A percentile compares a stretch with the other conserved stretches of the same genome.
Evolutionary conservation across 2,329 filamentous ascomycete genomes (phyloP).

Genomic region (Chaetomium sp.): DNA sequence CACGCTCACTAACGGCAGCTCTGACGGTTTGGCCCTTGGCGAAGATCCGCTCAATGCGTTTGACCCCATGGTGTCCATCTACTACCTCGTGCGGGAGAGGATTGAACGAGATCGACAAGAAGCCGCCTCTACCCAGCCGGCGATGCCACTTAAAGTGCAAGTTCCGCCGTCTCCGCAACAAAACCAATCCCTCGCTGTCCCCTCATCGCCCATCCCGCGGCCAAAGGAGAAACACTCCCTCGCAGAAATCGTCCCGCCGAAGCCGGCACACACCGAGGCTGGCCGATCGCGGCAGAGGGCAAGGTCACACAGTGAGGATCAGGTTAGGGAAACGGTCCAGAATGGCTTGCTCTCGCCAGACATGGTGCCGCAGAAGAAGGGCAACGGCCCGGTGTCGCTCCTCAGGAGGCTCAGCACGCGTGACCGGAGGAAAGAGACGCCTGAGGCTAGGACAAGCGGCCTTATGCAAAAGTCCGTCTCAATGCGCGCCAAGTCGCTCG

Average conservation of each 20-base stretch:
- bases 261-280: constrained; percentile 85
- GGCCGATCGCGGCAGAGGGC: constrained; percentile 69
- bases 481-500: constrained; percentile 76
- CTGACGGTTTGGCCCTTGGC: constrained; percentile 75
- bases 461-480: constrained; percentile 54
- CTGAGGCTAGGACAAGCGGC: constrained; percentile 45
- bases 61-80: constrained; percentile 85
- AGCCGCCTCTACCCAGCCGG: constrained; percentile 28
- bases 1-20: constrained; percentile 75
- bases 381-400: constrained; percentile 67
- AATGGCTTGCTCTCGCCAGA: constrained; percentile 50
- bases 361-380: constrained; percentile 56
- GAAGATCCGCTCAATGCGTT: constrained; percentile 89
- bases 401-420: constrained; percentile 88
- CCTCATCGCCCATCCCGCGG: constrained; percentile 19
- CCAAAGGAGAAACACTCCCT: constrained; percentile 43
- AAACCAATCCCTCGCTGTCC: constrained; percentile 14
- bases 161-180: constrained; percentile 22
- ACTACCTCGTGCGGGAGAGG: constrained; percentile 95
- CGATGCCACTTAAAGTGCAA: constrained; percentile 19
- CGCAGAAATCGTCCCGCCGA: constrained; percentile 72
- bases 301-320: constrained; percentile 90
- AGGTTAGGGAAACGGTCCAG: constrained; percentile 68
- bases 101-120: constrained; percentile 65
- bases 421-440: constrained; percentile 56